These are phyloP conservation scores for Chalciporus chontae DNA, from an alignment of 768 basidiomycete genomes.

Conservation along the genomic window DNA sequence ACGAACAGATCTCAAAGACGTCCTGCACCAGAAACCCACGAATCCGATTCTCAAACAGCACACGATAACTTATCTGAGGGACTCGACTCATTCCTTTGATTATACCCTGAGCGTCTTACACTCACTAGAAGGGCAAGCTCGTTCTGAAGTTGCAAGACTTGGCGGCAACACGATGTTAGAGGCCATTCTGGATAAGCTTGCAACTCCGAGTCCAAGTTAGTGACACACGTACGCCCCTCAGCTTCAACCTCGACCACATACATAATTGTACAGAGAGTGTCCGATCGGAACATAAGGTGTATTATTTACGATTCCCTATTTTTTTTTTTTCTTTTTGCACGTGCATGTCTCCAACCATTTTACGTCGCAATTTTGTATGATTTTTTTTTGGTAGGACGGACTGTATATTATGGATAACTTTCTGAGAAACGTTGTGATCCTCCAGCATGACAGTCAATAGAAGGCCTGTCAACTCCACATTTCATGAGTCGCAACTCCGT, in stretches of 20 bases:
- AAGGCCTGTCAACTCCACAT: too few species aligned
- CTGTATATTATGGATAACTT: too few species aligned
- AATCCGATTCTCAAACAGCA: constrained; percentile 79
- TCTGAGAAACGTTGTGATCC: too few species aligned
- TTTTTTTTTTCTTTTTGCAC: too few species aligned
- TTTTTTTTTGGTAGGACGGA: too few species aligned
- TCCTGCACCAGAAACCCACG: constrained; percentile 83
- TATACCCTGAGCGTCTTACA: constrained; percentile 75
- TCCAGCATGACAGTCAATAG: too few species aligned
- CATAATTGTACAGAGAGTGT: neutral
- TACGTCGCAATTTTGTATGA: too few species aligned
- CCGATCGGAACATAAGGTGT: neutral
- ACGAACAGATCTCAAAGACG: constrained; percentile 46
- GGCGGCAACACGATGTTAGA: constrained; percentile 74
- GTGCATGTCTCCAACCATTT: too few species aligned
- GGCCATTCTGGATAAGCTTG: constrained; percentile 51
- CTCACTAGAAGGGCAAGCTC: constrained; percentile 63
- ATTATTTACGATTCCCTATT: neutral
- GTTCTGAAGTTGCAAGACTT: constrained; percentile 62
- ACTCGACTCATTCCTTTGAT: constrained; percentile 78
- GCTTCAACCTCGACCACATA: too few species aligned
- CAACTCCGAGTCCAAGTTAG: constrained; percentile 24
- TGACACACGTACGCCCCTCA: neutral
- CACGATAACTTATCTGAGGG: constrained; percentile 72
- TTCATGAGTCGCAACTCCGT: too few species aligned